Conservation (phyloP, 139 green algal species). For the Haematococcus sp. region DNA sequence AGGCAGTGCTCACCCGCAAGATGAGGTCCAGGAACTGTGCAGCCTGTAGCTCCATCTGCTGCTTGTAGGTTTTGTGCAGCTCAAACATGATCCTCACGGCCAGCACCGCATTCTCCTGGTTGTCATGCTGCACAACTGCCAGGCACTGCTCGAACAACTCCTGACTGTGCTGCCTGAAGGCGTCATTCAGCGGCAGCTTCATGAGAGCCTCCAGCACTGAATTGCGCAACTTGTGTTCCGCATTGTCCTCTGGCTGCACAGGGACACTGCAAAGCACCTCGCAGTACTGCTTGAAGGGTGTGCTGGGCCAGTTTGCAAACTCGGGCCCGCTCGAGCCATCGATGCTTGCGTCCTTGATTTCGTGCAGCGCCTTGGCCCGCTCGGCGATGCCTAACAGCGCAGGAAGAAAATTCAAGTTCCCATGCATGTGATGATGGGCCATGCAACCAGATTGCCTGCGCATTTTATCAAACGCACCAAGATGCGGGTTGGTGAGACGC, state of each 20-base stretch:
- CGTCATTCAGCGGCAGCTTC: constrained; percentile 69
- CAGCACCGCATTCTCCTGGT: constrained; percentile 87
- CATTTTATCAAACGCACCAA: neutral
- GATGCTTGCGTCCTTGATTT: constrained; percentile 60
- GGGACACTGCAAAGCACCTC: constrained; percentile 51
- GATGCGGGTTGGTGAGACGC: neutral
- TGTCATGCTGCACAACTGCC: constrained; percentile 73
- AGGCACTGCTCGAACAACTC: constrained; percentile 68
- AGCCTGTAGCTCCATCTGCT: constrained; percentile 57
- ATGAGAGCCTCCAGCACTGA: constrained; percentile 73
- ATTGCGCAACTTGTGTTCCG: constrained; percentile 70
- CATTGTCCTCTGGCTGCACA: constrained; percentile 35
- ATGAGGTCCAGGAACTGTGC: constrained; percentile 82
- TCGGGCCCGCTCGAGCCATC: constrained; percentile 62
- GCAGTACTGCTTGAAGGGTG: constrained; percentile 61
- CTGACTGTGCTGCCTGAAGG: constrained; percentile 48
- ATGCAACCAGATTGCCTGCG: too few species aligned
- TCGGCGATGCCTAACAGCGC: constrained; percentile 44
- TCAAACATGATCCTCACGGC: constrained; percentile 82
- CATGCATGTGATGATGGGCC: constrained; percentile 9
- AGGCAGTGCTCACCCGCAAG: constrained; percentile 41
- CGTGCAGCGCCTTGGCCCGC: constrained; percentile 44
- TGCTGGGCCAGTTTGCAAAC: constrained; percentile 59
- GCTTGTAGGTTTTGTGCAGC: constrained; percentile 83
- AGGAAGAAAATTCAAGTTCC: constrained; percentile 1